Evolutionary conservation across 176 grass and related monocot species (phyloP), one percentile per base, ranked within the genome.

Genomic region (Lolium rigidum): DNA sequence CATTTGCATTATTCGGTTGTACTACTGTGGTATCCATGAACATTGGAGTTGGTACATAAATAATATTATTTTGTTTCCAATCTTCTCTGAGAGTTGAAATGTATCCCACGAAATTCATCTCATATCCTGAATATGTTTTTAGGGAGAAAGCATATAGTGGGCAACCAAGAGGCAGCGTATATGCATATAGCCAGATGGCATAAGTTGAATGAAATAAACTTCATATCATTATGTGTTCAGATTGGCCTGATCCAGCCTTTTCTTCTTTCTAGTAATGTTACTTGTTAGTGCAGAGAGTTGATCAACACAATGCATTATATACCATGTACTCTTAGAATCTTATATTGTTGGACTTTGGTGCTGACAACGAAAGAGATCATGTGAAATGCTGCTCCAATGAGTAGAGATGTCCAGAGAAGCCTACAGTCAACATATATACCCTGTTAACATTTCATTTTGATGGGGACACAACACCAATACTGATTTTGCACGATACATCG

Each of bases 401-500:
- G 9, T 48, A 67, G 60, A 28, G 31, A 20, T 85, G 72, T 52
- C 71, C 1, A 64, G 26, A 82, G 28, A 82, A n/a, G 25, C 16
- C 18, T 56, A 20, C 63, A 21, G 18, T 48, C 28, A 49, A 21
- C 59, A 61, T 51, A 49, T 46, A 35, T 51, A 17, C 22, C 16
- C 3, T 66, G 10, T 44, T 44, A 76, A 52, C 7, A 47, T 47
- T 57, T 67, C 10, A 12, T 25, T 37, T 39, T 56, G 84, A 90
- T 52, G 46, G 63, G 14, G 84, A 86, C 88, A 37, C 46, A 35
- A 17, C 79, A 86, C 84, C 79, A 63, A 24, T 61, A 25, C 24
- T 24, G 59, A 48, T 35, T 47, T 50, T 6, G 22, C 31, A 35
- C 17, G 1, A 73, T 64, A 72, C 9, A 44, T 76, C 74, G 1